These are phyloP conservation scores for Penicillium fuscoglaucum DNA, from an alignment of 2,329 filamentous ascomycete species.

Conservation along the genomic window DNA sequence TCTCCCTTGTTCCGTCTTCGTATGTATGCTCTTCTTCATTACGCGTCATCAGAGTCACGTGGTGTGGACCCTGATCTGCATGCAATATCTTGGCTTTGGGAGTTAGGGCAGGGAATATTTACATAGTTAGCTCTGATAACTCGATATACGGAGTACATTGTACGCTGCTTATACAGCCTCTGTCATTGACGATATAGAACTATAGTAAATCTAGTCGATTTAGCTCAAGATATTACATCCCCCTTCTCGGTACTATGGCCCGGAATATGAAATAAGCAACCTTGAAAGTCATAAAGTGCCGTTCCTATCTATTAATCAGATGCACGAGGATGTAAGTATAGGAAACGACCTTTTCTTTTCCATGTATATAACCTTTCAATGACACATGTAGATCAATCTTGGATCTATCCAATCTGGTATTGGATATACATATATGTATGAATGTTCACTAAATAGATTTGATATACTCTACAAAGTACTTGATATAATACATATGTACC, in stretches of 20 bases:
- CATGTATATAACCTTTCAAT: too few species aligned
- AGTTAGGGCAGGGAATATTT: not conserved
- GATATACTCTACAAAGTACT: too few species aligned
- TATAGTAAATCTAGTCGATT: not conserved
- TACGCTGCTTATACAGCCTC: not conserved
- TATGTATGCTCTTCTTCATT: not conserved
- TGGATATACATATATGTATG: too few species aligned
- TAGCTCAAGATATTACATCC: not conserved
- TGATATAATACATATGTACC: too few species aligned
- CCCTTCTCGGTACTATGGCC: not conserved
- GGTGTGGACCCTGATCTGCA: not conserved
- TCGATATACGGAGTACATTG: not conserved
- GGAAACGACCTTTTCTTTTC: too few species aligned
- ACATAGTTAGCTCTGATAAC: not conserved
- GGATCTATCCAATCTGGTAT: too few species aligned
- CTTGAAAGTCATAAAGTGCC: not conserved
- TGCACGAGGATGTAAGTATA: not conserved
- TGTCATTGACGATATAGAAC: not conserved
- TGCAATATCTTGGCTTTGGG: conserved; percentile 2
- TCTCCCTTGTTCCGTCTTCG: not conserved
- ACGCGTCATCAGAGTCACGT: conserved; percentile 1
- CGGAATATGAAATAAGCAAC: not conserved
- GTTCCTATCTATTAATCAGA: not conserved
- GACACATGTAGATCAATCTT: too few species aligned
- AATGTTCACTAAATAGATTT: too few species aligned